Base-by-base conservation (phyloP, 352 stramenopile genomes). In the Globisporangium nagaii region DNA sequence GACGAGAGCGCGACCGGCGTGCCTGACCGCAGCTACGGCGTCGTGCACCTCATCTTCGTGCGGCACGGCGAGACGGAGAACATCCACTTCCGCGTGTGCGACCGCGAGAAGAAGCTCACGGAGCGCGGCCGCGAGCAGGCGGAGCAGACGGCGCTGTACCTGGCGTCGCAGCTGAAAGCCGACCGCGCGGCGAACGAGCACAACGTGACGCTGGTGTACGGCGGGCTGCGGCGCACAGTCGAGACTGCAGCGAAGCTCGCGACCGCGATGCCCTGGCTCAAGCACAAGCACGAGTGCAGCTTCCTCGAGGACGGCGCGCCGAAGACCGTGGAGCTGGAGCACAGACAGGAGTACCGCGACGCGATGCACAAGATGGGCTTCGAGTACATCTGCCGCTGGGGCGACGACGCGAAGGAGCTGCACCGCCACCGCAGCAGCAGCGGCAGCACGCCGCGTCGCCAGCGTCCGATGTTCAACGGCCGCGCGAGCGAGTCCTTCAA, bases 51-150 rank as follows among this genome's bases (percentile, higher is more conserved):
- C 22, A 67, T 91, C 28, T 77, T 93, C 27, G 65, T 93, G 43
- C 80, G 83, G 10, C 83, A 93, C 30, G 83, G 68, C 28, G 83
- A 93, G 58, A 75, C 78, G 0, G 73, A 91, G 51, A 93, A 93
- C 58, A 90, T 91, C n/a, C 81, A 91, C 44, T 93, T 93, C 40
- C 65, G 76, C 20, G 79, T 90, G 2, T 67, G 65, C 15, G 83
- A 93, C 52, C 68, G 68, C 22, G 80, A 93, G 42, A 93, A 93
- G 55, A 71, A 64, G 39, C 63, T 93, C 22, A 91, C 83, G 4
- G 59, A 68, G 20, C 68, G 73, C 7, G 80, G 83, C 20, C 66
- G 75, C 37, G 68, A 84, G 35, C 77, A 90, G 35, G 80, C 80
- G 0, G 60, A 74, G 25, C 60, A 73, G 34, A 88, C 77, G 0